These are phyloP conservation scores for Phlegmacium glaucopus DNA, from an alignment of 768 basidiomycete species.

Conservation along the genomic window DNA sequence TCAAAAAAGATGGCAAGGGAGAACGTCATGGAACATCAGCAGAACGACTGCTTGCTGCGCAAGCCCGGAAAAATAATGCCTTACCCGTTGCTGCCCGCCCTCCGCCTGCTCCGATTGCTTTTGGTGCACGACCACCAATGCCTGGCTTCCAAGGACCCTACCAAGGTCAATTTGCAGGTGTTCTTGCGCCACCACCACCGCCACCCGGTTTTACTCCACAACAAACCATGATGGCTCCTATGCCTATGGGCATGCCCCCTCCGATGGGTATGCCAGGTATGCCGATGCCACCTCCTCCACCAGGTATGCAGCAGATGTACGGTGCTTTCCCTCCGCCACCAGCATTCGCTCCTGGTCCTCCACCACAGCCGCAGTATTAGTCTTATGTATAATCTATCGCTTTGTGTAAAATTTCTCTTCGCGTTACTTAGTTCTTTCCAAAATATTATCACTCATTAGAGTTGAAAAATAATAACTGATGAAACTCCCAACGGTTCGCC, in stretches of 20 bases:
- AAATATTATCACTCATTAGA: too few species aligned
- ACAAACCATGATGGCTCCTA: conserved; percentile 58
- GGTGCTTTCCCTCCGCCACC: conserved; percentile 27
- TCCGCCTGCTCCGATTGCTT: conserved; percentile 70
- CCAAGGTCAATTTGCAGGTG: conserved; percentile 93
- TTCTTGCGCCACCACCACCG: conserved; percentile 76
- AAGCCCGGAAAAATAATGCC: conserved; percentile 94
- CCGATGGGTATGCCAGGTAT: conserved; percentile 28
- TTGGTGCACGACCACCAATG: conserved; percentile 63
- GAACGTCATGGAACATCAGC: conserved; percentile 96
- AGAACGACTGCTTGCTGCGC: conserved; percentile 93
- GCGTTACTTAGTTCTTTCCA: neutral
- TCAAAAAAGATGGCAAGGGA: conserved; percentile 99
- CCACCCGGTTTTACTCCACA: conserved; percentile 78
- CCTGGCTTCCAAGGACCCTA: conserved; percentile 74
- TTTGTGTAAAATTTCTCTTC: neutral
- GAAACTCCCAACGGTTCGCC: too few species aligned
- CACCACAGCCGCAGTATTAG: conserved; percentile 40
- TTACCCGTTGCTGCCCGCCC: conserved; percentile 76
- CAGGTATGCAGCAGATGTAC: conserved; percentile 25
- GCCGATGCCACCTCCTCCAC: conserved; percentile 22
- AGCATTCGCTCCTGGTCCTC: conserved; percentile 50
- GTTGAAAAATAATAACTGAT: too few species aligned
- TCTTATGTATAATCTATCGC: neutral
- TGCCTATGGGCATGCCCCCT: conserved; percentile 39